Base-by-base conservation (phyloP, 768 basidiomycete genomes). In the Coprinellus aureogranulatus region DNA sequence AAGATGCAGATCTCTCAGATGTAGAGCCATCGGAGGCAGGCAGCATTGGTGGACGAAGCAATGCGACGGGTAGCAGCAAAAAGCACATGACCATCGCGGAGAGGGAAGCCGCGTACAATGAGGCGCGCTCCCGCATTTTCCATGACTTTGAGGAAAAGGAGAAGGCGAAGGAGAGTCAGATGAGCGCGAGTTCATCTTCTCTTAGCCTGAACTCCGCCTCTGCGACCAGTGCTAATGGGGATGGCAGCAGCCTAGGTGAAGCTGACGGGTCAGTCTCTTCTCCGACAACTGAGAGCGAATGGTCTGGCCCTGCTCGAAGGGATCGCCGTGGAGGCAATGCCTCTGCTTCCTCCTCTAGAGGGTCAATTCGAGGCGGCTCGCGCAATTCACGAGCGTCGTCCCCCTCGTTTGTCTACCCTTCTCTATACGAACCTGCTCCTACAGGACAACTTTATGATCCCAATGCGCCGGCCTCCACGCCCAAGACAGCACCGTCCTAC, bases 71-170 rank as follows among this genome's bases (percentile, higher is more conserved):
- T 48, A 82, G 81, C 59, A 80, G 72, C 64, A 90, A 87, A 75
- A 86, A 88, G 66, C 80, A 81, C 28, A 83, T 85, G 76, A 92
- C 92, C 2, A 86, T 94, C 23, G 88, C 90, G 65, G 87, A 94
- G 69, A 87, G 92, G 30, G 90, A 90, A 66, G 92, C 89, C 0
- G 92, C 90, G n/a, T 94, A 94, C 63, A 89, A 90, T 53, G 86
- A 90, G 70, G 92, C 92, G 27, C 84, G 92, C 46, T 87, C 85
- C 37, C 83, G 92, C 55, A 94, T 94, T 62, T 94, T 94, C 74
- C 88, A 90, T 83, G 87, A 74, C 61, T 90, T 92, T 62, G 81
- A 90, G 67, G 88, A 89, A 64, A 86, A 85, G 67, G 83, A 82
- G 56, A 85, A 86, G 67, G 83, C 81, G 55, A 87, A 86, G 63